These are phyloP conservation scores for Wickerhamiella siamensis DNA, from an alignment of 805 yeast genomes.

Conservation along the genomic window DNA sequence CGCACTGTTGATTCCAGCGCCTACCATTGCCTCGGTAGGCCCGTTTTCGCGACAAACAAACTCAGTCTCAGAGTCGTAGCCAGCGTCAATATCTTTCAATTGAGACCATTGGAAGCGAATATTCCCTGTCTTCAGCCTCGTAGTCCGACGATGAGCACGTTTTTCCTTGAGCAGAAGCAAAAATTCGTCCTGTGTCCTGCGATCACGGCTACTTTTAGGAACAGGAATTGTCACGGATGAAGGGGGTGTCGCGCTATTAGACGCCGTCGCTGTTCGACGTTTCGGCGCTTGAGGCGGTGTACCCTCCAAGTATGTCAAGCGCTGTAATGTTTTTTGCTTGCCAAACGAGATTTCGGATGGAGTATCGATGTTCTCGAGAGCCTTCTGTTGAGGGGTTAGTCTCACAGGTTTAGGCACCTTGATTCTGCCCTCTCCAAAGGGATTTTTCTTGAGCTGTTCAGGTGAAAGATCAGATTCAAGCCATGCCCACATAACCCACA, in stretches of 20 bases:
- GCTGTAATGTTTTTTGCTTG: conserved; percentile 26
- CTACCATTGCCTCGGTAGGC: conserved; percentile 9
- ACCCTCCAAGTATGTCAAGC: conserved; percentile 25
- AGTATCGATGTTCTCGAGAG: conserved; percentile 31
- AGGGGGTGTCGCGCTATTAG: background rate
- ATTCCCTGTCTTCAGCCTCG: conserved; percentile 13
- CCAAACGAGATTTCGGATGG: conserved; percentile 33
- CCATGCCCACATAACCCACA: conserved; percentile 75
- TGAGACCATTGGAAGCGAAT: conserved; percentile 19
- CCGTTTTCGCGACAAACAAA: background rate
- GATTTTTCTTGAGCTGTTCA: conserved; percentile 38
- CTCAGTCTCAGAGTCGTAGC: conserved; percentile 26
- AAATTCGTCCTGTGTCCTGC: conserved; percentile 12
- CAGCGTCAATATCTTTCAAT: conserved; percentile 23
- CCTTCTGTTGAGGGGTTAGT: conserved; percentile 21
- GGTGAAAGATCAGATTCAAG: conserved; percentile 54
- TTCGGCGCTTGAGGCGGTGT: conserved; percentile 6
- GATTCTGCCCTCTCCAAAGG: conserved; percentile 37
- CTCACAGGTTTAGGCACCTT: conserved; percentile 28
- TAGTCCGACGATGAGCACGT: conserved; percentile 15
- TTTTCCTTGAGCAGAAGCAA: conserved; percentile 10
- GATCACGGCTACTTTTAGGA: conserved; percentile 12
- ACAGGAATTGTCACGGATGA: conserved; percentile 10
- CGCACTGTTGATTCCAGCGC: conserved; percentile 12
- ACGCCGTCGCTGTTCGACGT: background rate